Conservation (phyloP, 2,329 filamentous ascomycete species). For the Scleromitrula shiraiana region DNA sequence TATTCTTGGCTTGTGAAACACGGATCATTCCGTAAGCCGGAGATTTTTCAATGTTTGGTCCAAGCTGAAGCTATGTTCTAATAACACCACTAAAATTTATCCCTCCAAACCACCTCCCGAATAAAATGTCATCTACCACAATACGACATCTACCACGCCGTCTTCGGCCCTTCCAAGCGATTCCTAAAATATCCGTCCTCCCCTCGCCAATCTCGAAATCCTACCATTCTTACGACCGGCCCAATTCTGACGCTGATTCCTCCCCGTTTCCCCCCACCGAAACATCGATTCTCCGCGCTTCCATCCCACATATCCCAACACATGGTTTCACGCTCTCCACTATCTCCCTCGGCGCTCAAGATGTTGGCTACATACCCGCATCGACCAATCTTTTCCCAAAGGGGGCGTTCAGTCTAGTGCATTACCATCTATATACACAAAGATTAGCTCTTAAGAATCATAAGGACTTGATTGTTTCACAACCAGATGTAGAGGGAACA, state of each 20-base stretch:
- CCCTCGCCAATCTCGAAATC: slow-evolving; percentile 2
- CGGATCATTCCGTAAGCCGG: slow-evolving; percentile 3
- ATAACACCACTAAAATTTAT: slow-evolving; percentile 8
- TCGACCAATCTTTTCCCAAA: slow-evolving; percentile 74
- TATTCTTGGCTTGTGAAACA: too few relatives aligned
- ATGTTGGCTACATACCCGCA: slow-evolving; percentile 80
- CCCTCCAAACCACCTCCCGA: slow-evolving; percentile 6
- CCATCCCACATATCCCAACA: slow-evolving; percentile 67
- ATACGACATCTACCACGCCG: slow-evolving; percentile 4
- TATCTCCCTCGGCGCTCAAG: slow-evolving; percentile 69
- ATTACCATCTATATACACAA: slow-evolving; percentile 65
- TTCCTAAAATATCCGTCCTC: background rate
- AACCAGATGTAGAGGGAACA: slow-evolving; percentile 31
- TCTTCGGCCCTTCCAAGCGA: slow-evolving; percentile 1
- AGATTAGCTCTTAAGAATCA: slow-evolving; percentile 45
- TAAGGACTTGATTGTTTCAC: slow-evolving; percentile 25
- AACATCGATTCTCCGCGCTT: slow-evolving; percentile 70
- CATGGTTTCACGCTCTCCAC: slow-evolving; percentile 74
- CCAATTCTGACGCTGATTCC: slow-evolving; percentile 48
- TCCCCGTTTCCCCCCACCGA: slow-evolving; percentile 61
- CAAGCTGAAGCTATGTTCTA: slow-evolving; percentile 5
- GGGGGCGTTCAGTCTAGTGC: slow-evolving; percentile 73
- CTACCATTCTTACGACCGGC: slow-evolving; percentile 67
- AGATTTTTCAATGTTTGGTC: background rate
- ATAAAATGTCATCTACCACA: background rate